Evolutionary conservation across 768 basidiomycete genomes (phyloP), one percentile per base, ranked within the genome.

Genomic region (Mycena amicta): DNA sequence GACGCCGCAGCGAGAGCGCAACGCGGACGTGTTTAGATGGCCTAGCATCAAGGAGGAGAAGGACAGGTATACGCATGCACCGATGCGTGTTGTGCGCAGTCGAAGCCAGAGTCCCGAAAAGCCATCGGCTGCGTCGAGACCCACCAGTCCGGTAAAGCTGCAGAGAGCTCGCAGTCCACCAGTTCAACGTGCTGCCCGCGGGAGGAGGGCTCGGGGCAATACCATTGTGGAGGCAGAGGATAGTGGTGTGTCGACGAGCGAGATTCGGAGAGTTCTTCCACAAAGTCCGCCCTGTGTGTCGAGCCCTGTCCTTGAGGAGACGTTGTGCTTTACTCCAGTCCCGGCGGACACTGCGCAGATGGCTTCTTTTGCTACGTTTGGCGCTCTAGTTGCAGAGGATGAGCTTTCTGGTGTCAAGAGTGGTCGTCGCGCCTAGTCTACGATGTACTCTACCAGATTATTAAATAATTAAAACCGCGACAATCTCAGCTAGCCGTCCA

Each of bases 21-120:
- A 59, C 6, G 56, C 55, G 54, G 62, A 64, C n/a, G 56, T 55
- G 50, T 64, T 57, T 15, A 53, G 33, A 39, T 63, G 64, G 65
- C 57, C 67, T 52, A 52, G 58, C 33, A 51, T 54, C 52, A 60
- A 39, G 57, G 65, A 64, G 62, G 59, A 56, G 4, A 60, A 64
- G 31, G 83, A 82, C 63, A 70, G 62, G 33, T 80, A 79, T 65
- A 81, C 81, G 0, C 66, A 71, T 1, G 52, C 74, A 15, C 82
- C 80, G 4, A 55, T 60, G 8, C 72, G 76, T 5, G 64, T 62
- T 28, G 67, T 63, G 13, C 53, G 62, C 26, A 65, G 61, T 28
- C 68, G 70, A 40, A 73, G 68, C 40, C 66, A 62, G 20, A 72
- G 71, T 55, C 62, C 67, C 60, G 55, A 71, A 64, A 59, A 63